Evolutionary conservation across 768 basidiomycete species (phyloP), one percentile per base, ranked within the genome.

Genomic region (Harrya chromipes): DNA sequence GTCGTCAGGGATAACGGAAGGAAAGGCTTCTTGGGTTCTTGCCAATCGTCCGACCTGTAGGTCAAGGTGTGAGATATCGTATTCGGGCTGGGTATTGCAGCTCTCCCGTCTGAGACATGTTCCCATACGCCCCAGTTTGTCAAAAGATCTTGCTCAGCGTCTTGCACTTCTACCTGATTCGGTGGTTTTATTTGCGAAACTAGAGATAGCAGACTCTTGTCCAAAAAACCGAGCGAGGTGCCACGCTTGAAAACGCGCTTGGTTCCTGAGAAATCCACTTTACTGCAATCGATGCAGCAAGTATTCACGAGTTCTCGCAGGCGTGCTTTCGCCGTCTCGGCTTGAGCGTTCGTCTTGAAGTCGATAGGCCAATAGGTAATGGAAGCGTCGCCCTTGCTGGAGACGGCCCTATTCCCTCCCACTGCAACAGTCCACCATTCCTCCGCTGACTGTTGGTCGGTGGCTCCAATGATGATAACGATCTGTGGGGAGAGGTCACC

Each of bases 401-500:
- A 33, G 14, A n/a, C 6, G 34, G 38, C 14, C 11, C 27, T 35
- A 17, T 33, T 16, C 33, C 33, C 6, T 33, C 47, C 51, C 5
- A 56, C 27, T 6, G 41, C 23, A 24, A 24, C 21, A 7, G 21
- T 44, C 55, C 63, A 62, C 63, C 60, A 65, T 36, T 48, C 16
- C n/a, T 64, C 44, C 20, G 64, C 64, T 37, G 40, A 46, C 4
- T 2, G 0, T 36, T 53, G 55, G 36, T 47, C 33, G 8, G 17
- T 7, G 10, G 57, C 64, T 34, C 63, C 63, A 20, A 53, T 24
- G 14, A 65, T 52, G 26, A 65, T 45, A 19, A 66, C 47, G 37
- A 65, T 59, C 27, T 47, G 59, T 10, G 63, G 64, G 19, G 63
- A 56, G 26, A 65, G 55, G 21, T 64, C 57, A 9, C 63, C 63